Evolutionary conservation across 495 filamentous ascomycete species (phyloP).

Genomic region (Lasiosphaeris hirsuta): DNA sequence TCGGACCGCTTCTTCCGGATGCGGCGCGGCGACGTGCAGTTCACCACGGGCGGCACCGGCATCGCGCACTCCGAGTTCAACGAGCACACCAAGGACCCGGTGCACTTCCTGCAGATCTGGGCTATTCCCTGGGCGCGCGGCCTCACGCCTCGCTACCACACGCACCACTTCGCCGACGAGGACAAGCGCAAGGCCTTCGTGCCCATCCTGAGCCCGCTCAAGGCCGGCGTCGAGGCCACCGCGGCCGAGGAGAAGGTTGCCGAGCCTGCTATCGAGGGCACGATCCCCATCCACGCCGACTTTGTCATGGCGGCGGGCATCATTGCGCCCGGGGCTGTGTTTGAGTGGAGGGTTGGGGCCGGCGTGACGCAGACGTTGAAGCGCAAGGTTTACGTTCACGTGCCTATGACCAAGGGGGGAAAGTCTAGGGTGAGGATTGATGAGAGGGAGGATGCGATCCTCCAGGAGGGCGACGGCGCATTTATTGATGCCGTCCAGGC

Average conservation of each 20-base stretch:
- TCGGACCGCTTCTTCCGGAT: constrained; percentile 65
- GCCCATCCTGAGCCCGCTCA: constrained; percentile 66
- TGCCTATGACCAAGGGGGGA: constrained; percentile 72
- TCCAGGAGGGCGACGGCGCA: constrained; percentile 72
- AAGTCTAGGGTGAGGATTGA: constrained; percentile 62
- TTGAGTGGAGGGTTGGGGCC: constrained; percentile 60
- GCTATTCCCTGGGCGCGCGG: constrained; percentile 66
- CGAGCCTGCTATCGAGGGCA: constrained; percentile 51
- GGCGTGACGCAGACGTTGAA: constrained; percentile 47
- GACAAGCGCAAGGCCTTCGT: constrained; percentile 65
- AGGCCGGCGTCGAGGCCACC: constrained; percentile 57
- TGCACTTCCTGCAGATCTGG: constrained; percentile 85
- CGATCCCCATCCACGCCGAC: constrained; percentile 78
- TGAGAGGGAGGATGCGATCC: constrained; percentile 56
- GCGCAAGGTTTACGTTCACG: constrained; percentile 71
- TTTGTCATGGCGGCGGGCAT: constrained; percentile 72
- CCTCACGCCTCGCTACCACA: constrained; percentile 68
- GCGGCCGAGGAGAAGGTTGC: constrained; percentile 56
- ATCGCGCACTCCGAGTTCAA: constrained; percentile 78
- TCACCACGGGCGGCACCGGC: constrained; percentile 74
- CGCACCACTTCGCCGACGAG: constrained; percentile 62
- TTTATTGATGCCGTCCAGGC: constrained; percentile 57
- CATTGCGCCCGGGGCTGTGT: constrained; percentile 52
- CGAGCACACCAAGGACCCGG: constrained; percentile 58
- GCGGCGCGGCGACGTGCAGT: constrained; percentile 75